These are phyloP conservation scores for Syncephalastrum monosporum DNA, from an alignment of 371 early-diverging fungal genomes.

Conservation along the genomic window DNA sequence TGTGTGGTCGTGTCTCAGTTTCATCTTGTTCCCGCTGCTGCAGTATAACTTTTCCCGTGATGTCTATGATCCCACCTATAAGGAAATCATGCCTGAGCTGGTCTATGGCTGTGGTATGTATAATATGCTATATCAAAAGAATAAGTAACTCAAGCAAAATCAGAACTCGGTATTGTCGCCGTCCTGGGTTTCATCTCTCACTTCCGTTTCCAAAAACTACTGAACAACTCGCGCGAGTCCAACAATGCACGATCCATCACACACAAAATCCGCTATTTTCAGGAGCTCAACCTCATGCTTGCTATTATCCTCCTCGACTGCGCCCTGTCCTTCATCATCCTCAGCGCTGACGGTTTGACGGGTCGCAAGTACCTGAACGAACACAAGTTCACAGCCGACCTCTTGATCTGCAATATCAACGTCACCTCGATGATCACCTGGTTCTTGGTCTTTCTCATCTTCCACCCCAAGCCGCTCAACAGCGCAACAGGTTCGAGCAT, in stretches of 20 bases:
- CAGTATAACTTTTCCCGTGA: constrained; percentile 43
- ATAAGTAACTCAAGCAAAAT: not conserved
- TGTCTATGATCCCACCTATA: constrained; percentile 38
- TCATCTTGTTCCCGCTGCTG: constrained; percentile 40
- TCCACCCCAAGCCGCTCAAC: constrained; percentile 26
- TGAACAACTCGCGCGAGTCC: constrained; percentile 21
- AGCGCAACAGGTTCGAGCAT: constrained; percentile 6
- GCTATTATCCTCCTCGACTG: constrained; percentile 29
- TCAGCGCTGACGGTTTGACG: constrained; percentile 44
- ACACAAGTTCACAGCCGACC: constrained; percentile 42
- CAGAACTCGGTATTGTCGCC: constrained; percentile 37
- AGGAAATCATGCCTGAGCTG: constrained; percentile 49
- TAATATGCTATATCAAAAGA: not conserved
- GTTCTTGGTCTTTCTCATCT: constrained; percentile 32
- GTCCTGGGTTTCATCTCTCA: constrained; percentile 47
- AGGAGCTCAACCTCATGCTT: constrained; percentile 45
- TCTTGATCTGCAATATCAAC: constrained; percentile 46
- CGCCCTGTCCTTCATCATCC: constrained; percentile 30
- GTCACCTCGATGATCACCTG: constrained; percentile 23
- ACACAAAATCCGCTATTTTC: constrained; percentile 40
- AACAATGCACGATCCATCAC: constrained; percentile 33
- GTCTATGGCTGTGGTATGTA: constrained; percentile 41
- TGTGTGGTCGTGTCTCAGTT: constrained; percentile 35
- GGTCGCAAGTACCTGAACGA: constrained; percentile 23
- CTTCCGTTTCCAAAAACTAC: constrained; percentile 38